Evolutionary conservation across 495 filamentous ascomycete genomes (phyloP).

Genomic region (Penicillium angulare): DNA sequence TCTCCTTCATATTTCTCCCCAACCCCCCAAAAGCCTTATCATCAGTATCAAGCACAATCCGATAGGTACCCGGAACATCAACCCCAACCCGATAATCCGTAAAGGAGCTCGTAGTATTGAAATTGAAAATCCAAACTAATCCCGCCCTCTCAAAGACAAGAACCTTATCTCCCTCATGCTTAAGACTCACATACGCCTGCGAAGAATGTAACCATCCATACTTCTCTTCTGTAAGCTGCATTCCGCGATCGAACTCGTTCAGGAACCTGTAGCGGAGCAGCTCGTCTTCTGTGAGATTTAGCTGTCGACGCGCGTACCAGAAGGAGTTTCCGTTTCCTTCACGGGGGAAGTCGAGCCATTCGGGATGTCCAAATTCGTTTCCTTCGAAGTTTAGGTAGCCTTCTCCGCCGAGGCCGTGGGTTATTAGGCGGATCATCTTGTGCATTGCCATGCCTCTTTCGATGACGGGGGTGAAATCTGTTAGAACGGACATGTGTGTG

Average conservation of each 20-base stretch:
- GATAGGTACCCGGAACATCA: conserved; percentile 79
- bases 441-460: conserved; percentile 88
- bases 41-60: conserved; percentile 84
- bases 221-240: conserved; percentile 83
- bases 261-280: conserved; percentile 88
- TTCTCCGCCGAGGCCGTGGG: conserved; percentile 92
- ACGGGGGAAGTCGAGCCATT: conserved; percentile 98
- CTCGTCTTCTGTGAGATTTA: conserved; percentile 85
- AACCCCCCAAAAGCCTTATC: conserved; percentile 75
- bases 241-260: conserved; percentile 89
- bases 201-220: conserved; percentile 88
- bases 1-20: conserved; percentile 69
- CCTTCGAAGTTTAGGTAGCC: conserved; percentile 98
- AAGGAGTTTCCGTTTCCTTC: conserved; percentile 93
- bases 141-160: conserved; percentile 93
- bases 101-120: conserved; percentile 83
- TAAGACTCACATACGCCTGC: conserved; percentile 89
- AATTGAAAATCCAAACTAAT: conserved; percentile 93
- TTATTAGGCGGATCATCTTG: conserved; percentile 95
- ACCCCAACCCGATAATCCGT: conserved; percentile 91
- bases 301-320: conserved; percentile 94
- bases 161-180: conserved; percentile 93
- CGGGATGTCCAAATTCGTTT: conserved; percentile 97
- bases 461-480: conserved; percentile 83
- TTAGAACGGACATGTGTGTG: conserved; percentile 90